phyloP scores from a whole-genome alignment of 495 filamentous ascomycete species.

The Patellaria atrata region DNA sequence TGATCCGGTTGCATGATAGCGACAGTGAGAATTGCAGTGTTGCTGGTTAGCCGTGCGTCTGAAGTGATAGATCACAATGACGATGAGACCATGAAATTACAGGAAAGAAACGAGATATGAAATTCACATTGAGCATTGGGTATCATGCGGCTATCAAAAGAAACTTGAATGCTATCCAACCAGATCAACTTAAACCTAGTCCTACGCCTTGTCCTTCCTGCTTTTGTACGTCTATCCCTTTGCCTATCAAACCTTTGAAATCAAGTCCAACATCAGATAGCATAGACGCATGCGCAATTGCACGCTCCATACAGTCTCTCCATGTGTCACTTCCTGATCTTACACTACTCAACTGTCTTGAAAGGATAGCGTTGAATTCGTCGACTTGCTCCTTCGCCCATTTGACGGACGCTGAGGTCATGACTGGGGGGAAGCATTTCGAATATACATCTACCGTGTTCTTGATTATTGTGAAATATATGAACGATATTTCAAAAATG shows the following conservation, averaged over 20 bases:
- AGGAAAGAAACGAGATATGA: too few relatives aligned
- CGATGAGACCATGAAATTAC: too few relatives aligned
- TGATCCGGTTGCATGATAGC: too few relatives aligned
- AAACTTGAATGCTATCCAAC: too few relatives aligned
- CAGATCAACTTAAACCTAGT: too few relatives aligned
- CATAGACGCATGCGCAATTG: conserved; percentile 64
- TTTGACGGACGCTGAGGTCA: conserved; percentile 84
- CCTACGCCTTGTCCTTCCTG: too few relatives aligned
- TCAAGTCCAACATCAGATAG: conserved; percentile 80
- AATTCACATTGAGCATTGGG: too few relatives aligned
- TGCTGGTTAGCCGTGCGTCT: too few relatives aligned
- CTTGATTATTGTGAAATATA: conserved; percentile 86
- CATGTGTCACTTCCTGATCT: conserved; percentile 53
- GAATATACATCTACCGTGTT: conserved; percentile 85
- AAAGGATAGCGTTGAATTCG: conserved; percentile 70
- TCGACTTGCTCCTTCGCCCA: conserved; percentile 93
- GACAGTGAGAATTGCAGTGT: too few relatives aligned
- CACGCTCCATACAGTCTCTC: conserved; percentile 70
- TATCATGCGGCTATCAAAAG: too few relatives aligned
- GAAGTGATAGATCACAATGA: too few relatives aligned
- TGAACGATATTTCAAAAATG: conserved; percentile 89
- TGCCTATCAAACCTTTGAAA: conserved; percentile 57
- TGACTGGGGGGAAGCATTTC: conserved; percentile 67
- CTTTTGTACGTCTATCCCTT: conserved; percentile 15
- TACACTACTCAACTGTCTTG: conserved; percentile 70